These are phyloP conservation scores for Hypoxylon sp. DNA, from an alignment of 2,329 filamentous ascomycete genomes.

Conservation along the genomic window DNA sequence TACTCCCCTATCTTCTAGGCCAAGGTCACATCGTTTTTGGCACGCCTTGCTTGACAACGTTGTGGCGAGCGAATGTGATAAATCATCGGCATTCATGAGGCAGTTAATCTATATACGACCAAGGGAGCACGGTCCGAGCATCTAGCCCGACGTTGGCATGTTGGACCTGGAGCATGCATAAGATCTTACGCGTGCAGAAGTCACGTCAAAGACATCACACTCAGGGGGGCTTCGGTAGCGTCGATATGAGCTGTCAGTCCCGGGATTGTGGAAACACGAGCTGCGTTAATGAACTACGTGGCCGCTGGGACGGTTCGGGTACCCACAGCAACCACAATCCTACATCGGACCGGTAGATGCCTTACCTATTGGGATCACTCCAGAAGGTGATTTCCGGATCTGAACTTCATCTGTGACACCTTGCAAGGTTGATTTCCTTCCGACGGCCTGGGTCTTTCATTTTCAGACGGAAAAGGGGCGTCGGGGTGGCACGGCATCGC, in stretches of 20 bases:
- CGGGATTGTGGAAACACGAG: slow-evolving; percentile 20
- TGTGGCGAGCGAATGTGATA: neutral
- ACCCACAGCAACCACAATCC: slow-evolving; percentile 26
- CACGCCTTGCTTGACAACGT: neutral
- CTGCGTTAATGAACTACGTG: slow-evolving; percentile 28
- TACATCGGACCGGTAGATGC: slow-evolving; percentile 26
- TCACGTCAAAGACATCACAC: neutral
- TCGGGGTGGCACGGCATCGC: neutral
- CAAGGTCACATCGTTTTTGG: neutral
- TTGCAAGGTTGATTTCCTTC: slow-evolving; percentile 1
- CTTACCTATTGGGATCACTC: neutral
- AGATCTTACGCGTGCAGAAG: slow-evolving; percentile 11
- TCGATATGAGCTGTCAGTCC: slow-evolving; percentile 4
- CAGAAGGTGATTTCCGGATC: slow-evolving; percentile 13
- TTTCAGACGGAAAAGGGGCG: slow-evolving; percentile 3
- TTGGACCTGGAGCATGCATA: slow-evolving; percentile 10
- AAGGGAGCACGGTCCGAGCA: slow-evolving; percentile 27
- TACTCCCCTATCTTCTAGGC: neutral
- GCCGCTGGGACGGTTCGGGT: slow-evolving; percentile 28
- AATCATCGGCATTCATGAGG: slow-evolving; percentile 3
- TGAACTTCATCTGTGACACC: neutral
- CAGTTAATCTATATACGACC: neutral
- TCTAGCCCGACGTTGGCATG: slow-evolving; percentile 6
- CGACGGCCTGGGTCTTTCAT: slow-evolving; percentile 9
- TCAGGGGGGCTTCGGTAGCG: slow-evolving; percentile 5